Base-by-base conservation (phyloP, 139 green algal genomes). In the Chlorella ohadii region DNA sequence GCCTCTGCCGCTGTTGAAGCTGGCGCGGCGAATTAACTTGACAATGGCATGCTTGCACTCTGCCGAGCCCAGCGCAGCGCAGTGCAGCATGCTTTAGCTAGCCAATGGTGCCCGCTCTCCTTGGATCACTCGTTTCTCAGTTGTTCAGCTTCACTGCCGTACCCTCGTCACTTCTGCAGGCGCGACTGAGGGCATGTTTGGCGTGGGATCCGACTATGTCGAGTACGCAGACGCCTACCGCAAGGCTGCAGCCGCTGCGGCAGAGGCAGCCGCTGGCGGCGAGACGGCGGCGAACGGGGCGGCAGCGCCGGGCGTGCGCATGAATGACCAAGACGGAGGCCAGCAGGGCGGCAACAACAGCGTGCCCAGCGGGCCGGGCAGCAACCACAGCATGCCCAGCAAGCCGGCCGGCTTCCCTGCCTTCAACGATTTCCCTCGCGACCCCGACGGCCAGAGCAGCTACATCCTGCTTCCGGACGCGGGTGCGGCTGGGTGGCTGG, bases 161-260 rank as follows among this genome's bases (percentile, higher is more conserved):
- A n/a, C n/a, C n/a, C n/a, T n/a, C n/a, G n/a, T n/a, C n/a, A n/a
- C n/a, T n/a, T n/a, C n/a, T 59, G 51, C 51, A 59, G 51, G 51
- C 51, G 51, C 68, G 16, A 75, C 34, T 17, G 68, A 75, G 68
- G 68, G 68, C 36, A 31, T 75, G 34, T 75, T 75, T 33, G 68
- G 68, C 0, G 16, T 75, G 36, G 15, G 25, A 7, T 55, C 33
- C 5, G 68, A 75, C 20, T 38, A 57, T 11, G 38, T 75, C 1
- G 68, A 75, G 68, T 75, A 41, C 15, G 31, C 20, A 9, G 31
- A 22, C 11, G 65, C 65, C 7, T 33, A 72, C 12, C 65, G 31
- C 17, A 23, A 39, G 65, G 31, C n/a, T 15, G 65, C 3, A 4
- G n/a, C 31, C 28, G 5, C 64, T 25, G 27, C 22, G 20, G 22